Evolutionary conservation across 164 flowering plant genomes (phyloP).

Genomic region (Aristolochia fimbriata): DNA sequence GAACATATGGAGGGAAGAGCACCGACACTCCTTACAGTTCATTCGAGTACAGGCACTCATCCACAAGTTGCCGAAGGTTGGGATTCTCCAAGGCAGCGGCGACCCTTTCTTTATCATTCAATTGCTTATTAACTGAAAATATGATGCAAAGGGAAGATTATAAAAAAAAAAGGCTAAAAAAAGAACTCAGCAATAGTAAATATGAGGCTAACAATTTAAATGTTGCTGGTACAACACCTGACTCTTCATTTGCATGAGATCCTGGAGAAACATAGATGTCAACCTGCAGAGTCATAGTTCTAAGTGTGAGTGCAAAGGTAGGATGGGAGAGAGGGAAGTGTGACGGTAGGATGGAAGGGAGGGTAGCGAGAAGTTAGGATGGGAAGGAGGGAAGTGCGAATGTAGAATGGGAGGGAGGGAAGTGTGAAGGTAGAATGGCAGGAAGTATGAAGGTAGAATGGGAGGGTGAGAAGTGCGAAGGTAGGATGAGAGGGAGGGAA

Average conservation of each 20-base stretch:
- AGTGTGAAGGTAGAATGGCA: too few species aligned
- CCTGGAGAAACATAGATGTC: conserved; percentile 79
- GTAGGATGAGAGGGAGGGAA: too few species aligned
- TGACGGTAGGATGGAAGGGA: too few species aligned
- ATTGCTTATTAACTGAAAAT: conserved; percentile 75
- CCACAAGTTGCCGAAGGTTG: conserved; percentile 82
- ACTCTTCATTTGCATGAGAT: conserved; percentile 72
- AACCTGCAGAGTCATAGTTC: conserved; percentile 27
- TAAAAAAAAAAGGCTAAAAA: too few species aligned
- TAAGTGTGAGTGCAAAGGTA: too few species aligned
- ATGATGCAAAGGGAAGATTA: not conserved
- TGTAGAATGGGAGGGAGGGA: too few species aligned
- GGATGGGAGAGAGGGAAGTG: too few species aligned
- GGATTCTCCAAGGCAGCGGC: conserved; percentile 96
- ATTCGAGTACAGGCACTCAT: conserved; percentile 74
- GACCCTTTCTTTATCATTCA: conserved; percentile 91
- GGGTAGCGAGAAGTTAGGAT: too few species aligned
- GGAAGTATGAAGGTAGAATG: too few species aligned
- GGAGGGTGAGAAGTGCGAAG: too few species aligned
- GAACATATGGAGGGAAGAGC: conserved; percentile 8
- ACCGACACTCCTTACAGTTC: conserved; percentile 25
- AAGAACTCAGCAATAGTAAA: not conserved
- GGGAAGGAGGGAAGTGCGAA: too few species aligned
- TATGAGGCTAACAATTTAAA: not conserved
- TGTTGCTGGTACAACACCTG: conserved; percentile 28